Base-by-base conservation (phyloP, 345 rosid genomes). In the Eucalyptus leucophloia region DNA sequence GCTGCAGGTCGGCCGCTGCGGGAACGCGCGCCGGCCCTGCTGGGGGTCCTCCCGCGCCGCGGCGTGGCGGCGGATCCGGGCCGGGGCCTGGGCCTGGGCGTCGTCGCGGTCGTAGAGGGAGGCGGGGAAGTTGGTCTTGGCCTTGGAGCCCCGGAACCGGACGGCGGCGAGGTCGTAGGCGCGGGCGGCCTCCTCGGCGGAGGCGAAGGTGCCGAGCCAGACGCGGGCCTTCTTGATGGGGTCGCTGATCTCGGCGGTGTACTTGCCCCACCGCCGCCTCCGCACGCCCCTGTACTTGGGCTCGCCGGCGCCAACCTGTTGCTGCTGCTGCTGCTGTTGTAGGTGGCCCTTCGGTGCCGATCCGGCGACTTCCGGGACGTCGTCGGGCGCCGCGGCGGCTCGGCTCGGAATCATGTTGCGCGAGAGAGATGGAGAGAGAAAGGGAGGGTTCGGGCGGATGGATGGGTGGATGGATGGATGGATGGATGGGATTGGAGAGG, bases 171-270 rank as follows among this genome's bases (percentile, higher is more conserved):
- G 91, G 54, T 98, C 99, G 92, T 98, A 98, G 42, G 99, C 99
- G 23, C 94, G 94, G 7, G 99, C 99, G 2, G 99, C 99, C 6
- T 96, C 99, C 49, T 93, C 97, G 10, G 99, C 99, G n/a, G 99
- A 95, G 77, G 95, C 96, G 65, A 96, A 97, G 44, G 99, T 97
- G 28, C 99, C 99, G 12, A 98, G 95, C 99, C 99, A 96, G 4
- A 98, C 99, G 5, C 99, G 91, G 5, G 98, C 92, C 87, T 96
- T 98, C 88, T 96, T 98, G 92, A 93, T 88, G 1, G 99, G 99
- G 91, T 98, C 98, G 82, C 99, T 94, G 95, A 98, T 98, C 96
- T 98, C 99, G 0, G 99, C 99, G 1, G 99, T 98, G 92, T 94
- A 98, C 49, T 96, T 91, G 2, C 99, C 99, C 98, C 98, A 96